A percentile compares a stretch with the other conserved stretches of the same genome.
Conservation (phyloP, 225 moss, liverwort and hornwort genomes). For the Asterella californica region DNA sequence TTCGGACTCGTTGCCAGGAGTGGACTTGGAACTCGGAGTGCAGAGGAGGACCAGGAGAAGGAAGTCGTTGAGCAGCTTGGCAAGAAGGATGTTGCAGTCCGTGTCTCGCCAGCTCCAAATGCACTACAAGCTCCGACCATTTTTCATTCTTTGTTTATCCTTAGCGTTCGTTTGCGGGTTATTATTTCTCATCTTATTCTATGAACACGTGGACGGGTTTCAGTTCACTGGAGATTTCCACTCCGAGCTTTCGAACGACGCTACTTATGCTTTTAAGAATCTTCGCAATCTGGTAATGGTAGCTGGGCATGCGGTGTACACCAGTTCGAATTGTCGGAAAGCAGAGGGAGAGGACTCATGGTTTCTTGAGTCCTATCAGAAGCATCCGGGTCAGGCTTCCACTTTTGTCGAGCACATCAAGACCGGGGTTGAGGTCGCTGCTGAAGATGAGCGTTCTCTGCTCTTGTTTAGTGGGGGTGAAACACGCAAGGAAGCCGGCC, state of each 20-base stretch:
- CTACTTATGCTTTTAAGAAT: constrained; percentile 25
- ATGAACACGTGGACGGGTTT: constrained; percentile 23
- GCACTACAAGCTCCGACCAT: constrained; percentile 42
- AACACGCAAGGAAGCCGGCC: constrained; percentile 86
- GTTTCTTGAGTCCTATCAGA: constrained; percentile 77
- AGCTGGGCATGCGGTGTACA: constrained; percentile 85
- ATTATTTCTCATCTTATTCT: constrained; percentile 23
- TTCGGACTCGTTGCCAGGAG: constrained; percentile 26
- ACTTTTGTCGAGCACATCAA: constrained; percentile 72
- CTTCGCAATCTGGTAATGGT: constrained; percentile 76
- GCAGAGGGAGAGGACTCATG: constrained; percentile 70
- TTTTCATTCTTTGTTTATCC: constrained; percentile 24
- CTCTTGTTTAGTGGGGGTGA: constrained; percentile 91
- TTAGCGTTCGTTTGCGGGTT: constrained; percentile 18
- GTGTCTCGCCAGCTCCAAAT: constrained; percentile 34
- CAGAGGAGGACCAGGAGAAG: constrained; percentile 25
- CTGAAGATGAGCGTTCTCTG: constrained; percentile 38
- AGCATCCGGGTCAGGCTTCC: constrained; percentile 67
- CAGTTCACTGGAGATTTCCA: background rate
- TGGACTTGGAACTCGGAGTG: constrained; percentile 34
- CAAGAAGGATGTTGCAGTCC: constrained; percentile 39
- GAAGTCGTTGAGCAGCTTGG: constrained; percentile 16
- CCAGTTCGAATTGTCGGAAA: constrained; percentile 62
- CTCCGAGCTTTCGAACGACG: background rate
- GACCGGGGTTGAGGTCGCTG: constrained; percentile 65